Conservation (phyloP, 768 basidiomycete species). For the Termitomyces sp. region DNA sequence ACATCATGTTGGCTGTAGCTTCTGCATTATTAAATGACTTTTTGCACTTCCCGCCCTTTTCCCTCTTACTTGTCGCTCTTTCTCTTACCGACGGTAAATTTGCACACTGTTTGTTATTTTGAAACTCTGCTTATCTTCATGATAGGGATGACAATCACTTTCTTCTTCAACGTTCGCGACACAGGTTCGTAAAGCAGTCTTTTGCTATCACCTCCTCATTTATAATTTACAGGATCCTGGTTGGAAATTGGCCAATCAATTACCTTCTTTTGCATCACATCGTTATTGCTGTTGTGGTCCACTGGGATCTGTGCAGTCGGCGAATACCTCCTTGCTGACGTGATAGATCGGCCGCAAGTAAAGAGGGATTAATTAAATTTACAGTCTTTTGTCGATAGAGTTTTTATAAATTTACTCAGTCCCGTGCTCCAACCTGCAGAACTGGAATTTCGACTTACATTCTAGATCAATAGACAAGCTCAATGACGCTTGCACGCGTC, state of each 20-base stretch:
- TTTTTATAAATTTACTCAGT: not conserved
- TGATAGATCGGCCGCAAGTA: slow-evolving; percentile 7
- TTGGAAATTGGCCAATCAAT: slow-evolving; percentile 87
- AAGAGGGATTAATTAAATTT: not conserved
- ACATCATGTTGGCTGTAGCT: slow-evolving; percentile 65
- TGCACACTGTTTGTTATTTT: not conserved
- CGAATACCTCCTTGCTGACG: slow-evolving; percentile 63
- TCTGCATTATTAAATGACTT: slow-evolving; percentile 67
- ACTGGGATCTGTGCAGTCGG: slow-evolving; percentile 72
- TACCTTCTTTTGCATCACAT: slow-evolving; percentile 83
- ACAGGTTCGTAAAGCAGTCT: slow-evolving; percentile 40
- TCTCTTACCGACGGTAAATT: slow-evolving; percentile 63
- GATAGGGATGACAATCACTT: slow-evolving; percentile 74
- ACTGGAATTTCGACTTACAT: no score
- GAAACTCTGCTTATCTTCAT: slow-evolving; percentile 6
- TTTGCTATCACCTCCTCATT: slow-evolving; percentile 2
- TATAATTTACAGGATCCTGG: slow-evolving; percentile 59
- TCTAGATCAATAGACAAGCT: no score
- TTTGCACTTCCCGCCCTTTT: slow-evolving; percentile 71
- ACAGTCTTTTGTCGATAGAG: not conserved
- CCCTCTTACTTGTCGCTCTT: slow-evolving; percentile 72
- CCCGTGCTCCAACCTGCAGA: no score
- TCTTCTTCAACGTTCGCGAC: slow-evolving; percentile 82
- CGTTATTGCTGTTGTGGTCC: slow-evolving; percentile 73
- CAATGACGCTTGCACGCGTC: no score